Percentiles rank a stretch among this genome's conserved stretches.
Conservation (phyloP, 805 yeast species). For the Kazachstania kunashirensis region DNA sequence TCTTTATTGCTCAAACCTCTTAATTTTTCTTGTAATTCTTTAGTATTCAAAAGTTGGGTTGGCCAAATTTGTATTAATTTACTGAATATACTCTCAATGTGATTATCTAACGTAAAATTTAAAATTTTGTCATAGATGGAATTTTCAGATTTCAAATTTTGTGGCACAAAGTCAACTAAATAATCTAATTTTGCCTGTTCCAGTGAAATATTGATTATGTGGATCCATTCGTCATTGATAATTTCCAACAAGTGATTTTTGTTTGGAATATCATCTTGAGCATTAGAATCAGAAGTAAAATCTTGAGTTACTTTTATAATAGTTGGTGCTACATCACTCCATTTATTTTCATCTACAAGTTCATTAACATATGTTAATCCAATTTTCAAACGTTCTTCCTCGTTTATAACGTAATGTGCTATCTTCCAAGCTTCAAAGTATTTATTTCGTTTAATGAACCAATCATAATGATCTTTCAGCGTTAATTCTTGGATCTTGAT, state of each 20-base stretch:
- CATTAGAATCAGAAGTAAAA: not conserved
- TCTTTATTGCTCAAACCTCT: conserved; percentile 37
- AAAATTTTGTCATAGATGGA: conserved; percentile 41
- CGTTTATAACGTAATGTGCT: conserved; percentile 46
- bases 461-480: conserved; percentile 56
- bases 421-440: conserved; percentile 72
- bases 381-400: conserved; percentile 41
- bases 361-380: conserved; percentile 46
- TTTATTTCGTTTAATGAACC: conserved; percentile 51
- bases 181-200: conserved; percentile 36
- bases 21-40: conserved; percentile 35
- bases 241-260: conserved; percentile 17
- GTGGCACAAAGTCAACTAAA: conserved; percentile 52
- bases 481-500: conserved; percentile 67
- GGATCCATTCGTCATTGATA: conserved; percentile 48
- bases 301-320: conserved; percentile 21
- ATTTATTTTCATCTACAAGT: conserved; percentile 36
- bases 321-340: conserved; percentile 41
- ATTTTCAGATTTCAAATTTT: conserved; percentile 28
- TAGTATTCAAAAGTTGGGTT: conserved; percentile 39
- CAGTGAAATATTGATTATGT: conserved; percentile 47
- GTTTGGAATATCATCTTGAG: conserved; percentile 4
- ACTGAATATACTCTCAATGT: conserved; percentile 32
- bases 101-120: conserved; percentile 33
- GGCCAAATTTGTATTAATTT: conserved; percentile 50